Evolutionary conservation across 768 basidiomycete species (phyloP).

Genomic region (Termitomyces sp.): DNA sequence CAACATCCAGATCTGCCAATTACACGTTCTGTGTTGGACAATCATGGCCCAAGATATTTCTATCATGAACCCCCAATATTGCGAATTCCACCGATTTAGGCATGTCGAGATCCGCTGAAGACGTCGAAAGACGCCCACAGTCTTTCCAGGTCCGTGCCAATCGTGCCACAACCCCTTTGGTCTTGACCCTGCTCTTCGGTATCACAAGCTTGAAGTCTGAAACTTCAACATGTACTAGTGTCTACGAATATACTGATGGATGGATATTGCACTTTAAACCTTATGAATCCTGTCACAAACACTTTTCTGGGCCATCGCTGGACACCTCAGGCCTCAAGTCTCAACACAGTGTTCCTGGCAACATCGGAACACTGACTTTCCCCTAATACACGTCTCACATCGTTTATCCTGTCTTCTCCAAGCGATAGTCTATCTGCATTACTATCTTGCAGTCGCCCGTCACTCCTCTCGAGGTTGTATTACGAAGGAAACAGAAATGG

Average conservation of each 20-base stretch:
- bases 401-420: too few relatives aligned
- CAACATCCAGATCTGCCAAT: neutral
- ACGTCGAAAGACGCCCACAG: neutral
- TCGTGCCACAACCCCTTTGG: neutral
- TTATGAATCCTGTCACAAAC: too few relatives aligned
- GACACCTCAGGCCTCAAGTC: too few relatives aligned
- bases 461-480: neutral
- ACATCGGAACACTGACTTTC: too few relatives aligned
- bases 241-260: too few relatives aligned
- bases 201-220: neutral
- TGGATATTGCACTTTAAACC: too few relatives aligned
- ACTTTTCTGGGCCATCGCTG: too few relatives aligned
- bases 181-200: neutral
- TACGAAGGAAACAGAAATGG: neutral
- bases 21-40: constrained; percentile 26
- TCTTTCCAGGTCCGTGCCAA: neutral
- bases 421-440: too few relatives aligned
- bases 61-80: constrained; percentile 13
- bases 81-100: neutral
- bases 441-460: neutral
- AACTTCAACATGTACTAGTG: neutral
- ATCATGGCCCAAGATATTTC: constrained; percentile 28
- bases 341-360: too few relatives aligned
- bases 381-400: too few relatives aligned
- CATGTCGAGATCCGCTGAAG: neutral